phyloP scores from a whole-genome alignment of 2,329 filamentous ascomycete genomes.

The Lecanosticta acicola region DNA sequence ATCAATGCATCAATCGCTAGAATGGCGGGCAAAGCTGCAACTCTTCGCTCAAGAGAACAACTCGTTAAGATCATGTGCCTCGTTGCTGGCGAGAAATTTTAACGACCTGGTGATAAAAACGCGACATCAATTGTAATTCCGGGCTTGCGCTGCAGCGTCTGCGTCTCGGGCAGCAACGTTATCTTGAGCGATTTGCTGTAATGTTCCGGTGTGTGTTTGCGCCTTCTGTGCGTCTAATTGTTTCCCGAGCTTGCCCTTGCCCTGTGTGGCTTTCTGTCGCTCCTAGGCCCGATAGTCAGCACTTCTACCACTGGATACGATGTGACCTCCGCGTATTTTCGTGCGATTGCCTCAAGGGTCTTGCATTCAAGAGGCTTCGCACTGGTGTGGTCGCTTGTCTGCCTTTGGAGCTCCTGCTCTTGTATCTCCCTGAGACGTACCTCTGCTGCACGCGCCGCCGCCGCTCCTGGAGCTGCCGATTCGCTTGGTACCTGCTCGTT shows the following conservation, averaged over 20 bases:
- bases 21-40: too few relatives aligned
- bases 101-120: too few relatives aligned
- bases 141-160: slow-evolving; percentile 55
- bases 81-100: too few relatives aligned
- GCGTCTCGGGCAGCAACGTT: slow-evolving; percentile 62
- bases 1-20: too few relatives aligned
- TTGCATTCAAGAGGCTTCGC: too few relatives aligned
- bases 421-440: slow-evolving; percentile 48
- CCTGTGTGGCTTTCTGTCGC: slow-evolving; percentile 56
- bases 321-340: neutral
- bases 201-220: slow-evolving; percentile 61
- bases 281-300: too few relatives aligned
- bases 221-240: slow-evolving; percentile 72
- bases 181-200: slow-evolving; percentile 62
- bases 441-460: slow-evolving; percentile 78
- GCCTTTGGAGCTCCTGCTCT: too few relatives aligned
- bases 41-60: too few relatives aligned
- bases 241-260: slow-evolving; percentile 62
- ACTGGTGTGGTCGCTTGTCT: too few relatives aligned
- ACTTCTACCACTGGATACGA: too few relatives aligned
- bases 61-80: too few relatives aligned
- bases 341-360: neutral
- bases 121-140: slow-evolving; percentile 41
- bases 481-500: slow-evolving; percentile 29
- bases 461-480: slow-evolving; percentile 57